A percentile compares a stretch with the other conserved stretches of the same genome.
Conservation (phyloP, 139 green algal genomes). For the Pseudopediastrum boryanum region DNA sequence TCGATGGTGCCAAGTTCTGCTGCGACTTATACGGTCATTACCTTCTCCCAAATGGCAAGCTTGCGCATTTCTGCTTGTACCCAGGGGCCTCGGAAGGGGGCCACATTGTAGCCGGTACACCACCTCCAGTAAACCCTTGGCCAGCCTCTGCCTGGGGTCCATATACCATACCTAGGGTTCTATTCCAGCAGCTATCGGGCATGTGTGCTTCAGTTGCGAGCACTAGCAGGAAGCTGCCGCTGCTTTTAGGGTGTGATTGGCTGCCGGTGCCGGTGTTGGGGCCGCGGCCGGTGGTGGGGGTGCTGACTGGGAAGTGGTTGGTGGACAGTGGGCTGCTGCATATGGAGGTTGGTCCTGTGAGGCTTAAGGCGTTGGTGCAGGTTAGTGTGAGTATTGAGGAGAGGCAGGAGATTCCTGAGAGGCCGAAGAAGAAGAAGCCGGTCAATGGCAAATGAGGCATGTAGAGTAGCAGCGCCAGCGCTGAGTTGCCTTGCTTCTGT, state of each 20-base stretch:
- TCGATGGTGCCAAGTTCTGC: conserved; percentile 33
- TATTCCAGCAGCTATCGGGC: neutral
- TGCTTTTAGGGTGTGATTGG: conserved; percentile 22
- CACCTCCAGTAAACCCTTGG: conserved; percentile 9
- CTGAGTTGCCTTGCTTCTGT: too few relatives aligned
- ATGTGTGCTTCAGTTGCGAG: neutral
- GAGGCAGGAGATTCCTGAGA: too few relatives aligned
- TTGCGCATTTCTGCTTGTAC: conserved; percentile 31
- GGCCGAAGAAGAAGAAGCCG: too few relatives aligned
- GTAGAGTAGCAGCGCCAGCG: too few relatives aligned
- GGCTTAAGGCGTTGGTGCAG: conserved; percentile 10
- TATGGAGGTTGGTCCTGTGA: neutral
- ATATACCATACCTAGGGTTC: conserved; percentile 1
- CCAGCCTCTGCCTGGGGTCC: neutral
- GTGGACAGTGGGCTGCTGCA: conserved; percentile 7
- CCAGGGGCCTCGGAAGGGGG: conserved; percentile 16
- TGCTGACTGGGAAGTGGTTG: neutral
- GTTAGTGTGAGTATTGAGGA: too few relatives aligned
- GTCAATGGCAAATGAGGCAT: too few relatives aligned
- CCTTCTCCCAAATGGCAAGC: conserved; percentile 32
- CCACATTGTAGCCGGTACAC: neutral
- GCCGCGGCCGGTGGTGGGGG: neutral
- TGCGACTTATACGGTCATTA: conserved; percentile 32
- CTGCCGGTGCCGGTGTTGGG: conserved; percentile 27
- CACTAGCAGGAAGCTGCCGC: neutral